A percentile compares a stretch with the other conserved stretches of the same genome.
phyloP scores from a whole-genome alignment of 2,329 filamentous ascomycete genomes.

The Botrytis sinoallii region DNA sequence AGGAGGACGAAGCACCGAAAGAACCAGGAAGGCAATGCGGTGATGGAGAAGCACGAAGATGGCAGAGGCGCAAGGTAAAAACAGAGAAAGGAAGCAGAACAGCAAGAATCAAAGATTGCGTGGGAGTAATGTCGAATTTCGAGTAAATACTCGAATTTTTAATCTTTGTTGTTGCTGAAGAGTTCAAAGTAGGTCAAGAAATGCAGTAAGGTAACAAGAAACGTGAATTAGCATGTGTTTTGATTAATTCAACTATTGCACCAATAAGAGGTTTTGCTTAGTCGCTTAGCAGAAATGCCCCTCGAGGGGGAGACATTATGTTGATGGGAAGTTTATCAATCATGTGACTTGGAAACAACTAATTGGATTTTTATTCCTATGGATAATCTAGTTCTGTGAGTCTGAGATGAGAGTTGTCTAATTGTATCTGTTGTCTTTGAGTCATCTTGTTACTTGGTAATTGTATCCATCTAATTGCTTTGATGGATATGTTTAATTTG shows the following conservation, averaged over 20 bases:
- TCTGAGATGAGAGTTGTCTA: not conserved
- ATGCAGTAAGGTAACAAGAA: not conserved
- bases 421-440: not conserved
- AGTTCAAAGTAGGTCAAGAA: not conserved
- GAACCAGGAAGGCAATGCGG: not conserved
- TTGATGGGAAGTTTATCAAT: not conserved
- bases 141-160: not conserved
- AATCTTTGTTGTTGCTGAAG: slow-evolving; percentile 3
- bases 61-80: not conserved
- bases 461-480: not conserved
- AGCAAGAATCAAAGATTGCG: not conserved
- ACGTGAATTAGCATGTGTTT: not conserved
- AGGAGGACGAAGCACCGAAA: not conserved
- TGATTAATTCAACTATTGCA: not conserved
- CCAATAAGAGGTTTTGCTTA: not conserved
- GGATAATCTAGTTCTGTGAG: not conserved
- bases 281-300: not conserved
- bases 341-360: not conserved
- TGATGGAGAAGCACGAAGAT: too few relatives aligned
- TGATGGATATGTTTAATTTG: not conserved
- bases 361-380: not conserved
- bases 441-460: not conserved
- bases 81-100: not conserved
- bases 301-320: not conserved
- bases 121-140: not conserved